These are phyloP conservation scores for Tinospora cordifolia DNA, from an alignment of 164 flowering plant genomes.

Conservation along the genomic window DNA sequence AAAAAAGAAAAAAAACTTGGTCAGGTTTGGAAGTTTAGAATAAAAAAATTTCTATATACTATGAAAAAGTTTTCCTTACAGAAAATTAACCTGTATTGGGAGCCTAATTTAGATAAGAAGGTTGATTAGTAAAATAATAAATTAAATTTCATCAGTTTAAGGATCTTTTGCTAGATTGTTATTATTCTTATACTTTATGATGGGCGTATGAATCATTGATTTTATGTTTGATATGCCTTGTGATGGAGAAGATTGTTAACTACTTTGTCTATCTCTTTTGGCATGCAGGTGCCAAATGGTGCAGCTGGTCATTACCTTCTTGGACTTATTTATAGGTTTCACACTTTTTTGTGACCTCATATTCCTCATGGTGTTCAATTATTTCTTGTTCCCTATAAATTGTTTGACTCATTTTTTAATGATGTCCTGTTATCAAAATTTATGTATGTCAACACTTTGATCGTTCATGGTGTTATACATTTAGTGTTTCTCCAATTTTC, in stretches of 20 bases:
- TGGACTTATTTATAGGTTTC: conserved; percentile 87
- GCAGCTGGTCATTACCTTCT: conserved; percentile 99
- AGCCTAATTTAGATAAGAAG: no score
- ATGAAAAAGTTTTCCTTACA: no score
- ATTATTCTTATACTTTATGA: background rate
- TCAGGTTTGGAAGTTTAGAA: background rate
- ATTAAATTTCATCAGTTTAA: no score
- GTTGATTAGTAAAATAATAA: no score
- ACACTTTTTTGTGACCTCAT: background rate
- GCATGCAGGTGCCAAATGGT: conserved; percentile 87
- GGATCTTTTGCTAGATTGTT: no score
- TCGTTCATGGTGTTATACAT: background rate
- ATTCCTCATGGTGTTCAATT: background rate
- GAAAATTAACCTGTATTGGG: no score
- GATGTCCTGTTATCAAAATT: background rate
- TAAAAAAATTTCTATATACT: background rate
- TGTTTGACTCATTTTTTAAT: no score
- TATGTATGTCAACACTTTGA: background rate
- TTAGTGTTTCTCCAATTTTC: background rate
- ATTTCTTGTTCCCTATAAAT: background rate
- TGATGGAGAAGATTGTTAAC: background rate
- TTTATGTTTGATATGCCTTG: background rate
- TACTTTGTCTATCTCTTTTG: background rate
- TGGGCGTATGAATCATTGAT: background rate
- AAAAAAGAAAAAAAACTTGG: conserved; percentile 10